Conservation (phyloP, 352 stramenopile genomes). For the Globisporangium paddicum region DNA sequence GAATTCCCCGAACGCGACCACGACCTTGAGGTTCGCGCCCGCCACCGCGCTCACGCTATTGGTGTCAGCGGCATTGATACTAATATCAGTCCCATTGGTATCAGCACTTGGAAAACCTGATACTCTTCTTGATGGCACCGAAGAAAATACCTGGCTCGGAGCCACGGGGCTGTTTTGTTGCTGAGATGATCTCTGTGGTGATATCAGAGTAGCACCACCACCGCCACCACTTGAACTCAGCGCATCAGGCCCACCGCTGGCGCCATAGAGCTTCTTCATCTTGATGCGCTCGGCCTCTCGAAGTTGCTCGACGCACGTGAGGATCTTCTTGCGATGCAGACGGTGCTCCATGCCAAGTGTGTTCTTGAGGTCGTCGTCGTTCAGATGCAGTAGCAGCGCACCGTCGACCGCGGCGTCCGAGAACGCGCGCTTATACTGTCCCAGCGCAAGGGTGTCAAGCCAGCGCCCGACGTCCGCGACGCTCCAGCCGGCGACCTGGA, state of each 20-base stretch:
- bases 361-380: conserved; percentile 91
- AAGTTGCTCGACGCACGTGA: conserved; percentile 84
- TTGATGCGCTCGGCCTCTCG: conserved; percentile 44
- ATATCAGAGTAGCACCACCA: background rate
- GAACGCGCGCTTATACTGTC: conserved; percentile 89
- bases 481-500: conserved; percentile 76
- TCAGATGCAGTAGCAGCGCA: conserved; percentile 86
- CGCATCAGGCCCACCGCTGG: conserved; percentile 7
- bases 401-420: conserved; percentile 86
- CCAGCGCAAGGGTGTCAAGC: conserved; percentile 86
- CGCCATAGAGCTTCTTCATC: conserved; percentile 40
- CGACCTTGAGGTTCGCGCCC: conserved; percentile 25
- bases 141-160: background rate
- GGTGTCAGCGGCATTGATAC: background rate
- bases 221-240: background rate
- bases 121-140: background rate
- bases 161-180: background rate
- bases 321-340: conserved; percentile 95
- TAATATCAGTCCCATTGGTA: background rate
- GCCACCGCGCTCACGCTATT: conserved; percentile 2
- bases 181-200: background rate
- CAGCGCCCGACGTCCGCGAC: conserved; percentile 87
- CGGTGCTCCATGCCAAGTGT: conserved; percentile 93
- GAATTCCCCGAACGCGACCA: conserved; percentile 72
- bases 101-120: background rate